Conservation (phyloP, 139 green algal genomes). For the Coelastrella sp. region DNA sequence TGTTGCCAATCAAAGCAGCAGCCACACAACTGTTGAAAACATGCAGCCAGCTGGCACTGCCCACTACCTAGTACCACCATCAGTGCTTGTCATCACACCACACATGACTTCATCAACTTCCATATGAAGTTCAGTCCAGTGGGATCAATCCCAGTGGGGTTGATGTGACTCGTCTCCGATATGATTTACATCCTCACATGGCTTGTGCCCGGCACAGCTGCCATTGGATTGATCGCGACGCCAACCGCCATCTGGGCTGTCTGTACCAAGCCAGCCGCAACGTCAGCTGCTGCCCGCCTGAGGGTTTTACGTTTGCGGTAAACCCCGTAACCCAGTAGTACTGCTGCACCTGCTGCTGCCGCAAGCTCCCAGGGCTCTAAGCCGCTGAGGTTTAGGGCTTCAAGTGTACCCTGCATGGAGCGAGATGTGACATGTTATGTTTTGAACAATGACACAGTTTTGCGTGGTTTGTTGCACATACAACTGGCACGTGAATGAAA, state of each 20-base stretch:
- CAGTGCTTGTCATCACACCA: too few relatives aligned
- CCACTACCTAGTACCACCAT: too few relatives aligned
- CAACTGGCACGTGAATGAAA: too few relatives aligned
- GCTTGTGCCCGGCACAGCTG: background rate
- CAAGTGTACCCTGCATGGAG: constrained; percentile 10
- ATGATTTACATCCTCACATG: background rate
- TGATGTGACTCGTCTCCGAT: background rate
- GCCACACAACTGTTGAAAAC: too few relatives aligned
- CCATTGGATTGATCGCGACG: constrained; percentile 29
- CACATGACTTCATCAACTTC: too few relatives aligned
- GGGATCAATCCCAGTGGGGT: too few relatives aligned
- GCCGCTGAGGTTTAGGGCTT: constrained; percentile 32
- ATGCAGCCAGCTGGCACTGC: too few relatives aligned
- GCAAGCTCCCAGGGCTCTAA: constrained; percentile 12
- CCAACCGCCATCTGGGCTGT: constrained; percentile 31
- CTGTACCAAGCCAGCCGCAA: background rate
- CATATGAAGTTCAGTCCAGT: too few relatives aligned
- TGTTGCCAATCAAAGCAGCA: too few relatives aligned
- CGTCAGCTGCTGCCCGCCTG: background rate
- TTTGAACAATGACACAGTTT: background rate
- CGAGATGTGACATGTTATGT: background rate
- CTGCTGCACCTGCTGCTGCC: background rate
- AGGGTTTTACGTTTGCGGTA: background rate
- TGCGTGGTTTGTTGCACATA: too few relatives aligned
- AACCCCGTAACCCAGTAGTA: background rate